Conservation (phyloP, 1,139 yeast genomes). For the Suhomyces kunorum region DNA sequence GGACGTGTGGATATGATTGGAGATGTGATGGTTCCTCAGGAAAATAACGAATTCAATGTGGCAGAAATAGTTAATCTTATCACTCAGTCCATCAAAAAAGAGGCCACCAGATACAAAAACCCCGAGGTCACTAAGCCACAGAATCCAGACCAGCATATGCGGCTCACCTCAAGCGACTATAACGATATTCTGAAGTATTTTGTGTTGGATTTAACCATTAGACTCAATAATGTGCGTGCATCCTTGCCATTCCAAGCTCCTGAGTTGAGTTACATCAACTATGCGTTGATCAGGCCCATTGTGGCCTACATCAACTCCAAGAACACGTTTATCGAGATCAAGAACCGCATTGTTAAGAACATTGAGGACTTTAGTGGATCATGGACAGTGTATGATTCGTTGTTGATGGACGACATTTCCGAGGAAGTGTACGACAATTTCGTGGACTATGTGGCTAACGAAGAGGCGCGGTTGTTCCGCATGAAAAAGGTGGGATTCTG, state of each 20-base stretch:
- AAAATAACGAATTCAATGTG: conserved; percentile 47
- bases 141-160: conserved; percentile 30
- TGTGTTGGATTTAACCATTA: conserved; percentile 74
- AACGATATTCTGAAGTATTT: conserved; percentile 54
- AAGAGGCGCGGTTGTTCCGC: conserved; percentile 69
- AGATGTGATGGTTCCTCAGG: conserved; percentile 79
- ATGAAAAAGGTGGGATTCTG: conserved; percentile 88
- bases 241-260: conserved; percentile 82
- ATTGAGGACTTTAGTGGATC: conserved; percentile 87
- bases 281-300: conserved; percentile 89
- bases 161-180: conserved; percentile 30
- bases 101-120: conserved; percentile 40
- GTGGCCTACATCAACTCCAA: conserved; percentile 92
- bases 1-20: conserved; percentile 94
- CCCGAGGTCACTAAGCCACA: conserved; percentile 32
- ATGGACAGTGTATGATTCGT: conserved; percentile 93
- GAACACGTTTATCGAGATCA: conserved; percentile 84
- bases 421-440: conserved; percentile 90
- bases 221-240: conserved; percentile 83
- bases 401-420: conserved; percentile 87
- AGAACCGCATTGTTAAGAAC: conserved; percentile 80
- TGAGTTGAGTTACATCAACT: conserved; percentile 83
- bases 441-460: conserved; percentile 85
- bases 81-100: conserved; percentile 43
- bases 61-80: conserved; percentile 42